Conservation (phyloP, 345 rosid genomes). For the Citrus sinensis region DVS_A1.0 CM039163.1:31328001-31328500, state of each 20-base stretch:
- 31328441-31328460: background rate
- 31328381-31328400: too few species aligned
- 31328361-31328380: background rate
- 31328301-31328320: background rate
- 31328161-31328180: background rate
- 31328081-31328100: background rate
- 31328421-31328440: background rate
- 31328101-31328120: background rate
- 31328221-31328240: background rate
- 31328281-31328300: background rate
- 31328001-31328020: conserved; percentile 65
- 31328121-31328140: background rate
- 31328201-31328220: background rate
- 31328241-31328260: background rate
- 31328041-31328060: conserved; percentile 46
- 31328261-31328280: background rate
- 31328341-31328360: background rate
- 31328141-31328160: background rate
- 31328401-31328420: background rate
- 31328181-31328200: background rate
- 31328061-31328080: conserved; percentile 19
- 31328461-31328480: background rate
- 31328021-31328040: conserved; percentile 52
- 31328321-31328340: background rate
- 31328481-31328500: too few species aligned